Evolutionary conservation across 345 rosid species (phyloP).

Genomic region (Leavenworthia alabamica): DNA sequence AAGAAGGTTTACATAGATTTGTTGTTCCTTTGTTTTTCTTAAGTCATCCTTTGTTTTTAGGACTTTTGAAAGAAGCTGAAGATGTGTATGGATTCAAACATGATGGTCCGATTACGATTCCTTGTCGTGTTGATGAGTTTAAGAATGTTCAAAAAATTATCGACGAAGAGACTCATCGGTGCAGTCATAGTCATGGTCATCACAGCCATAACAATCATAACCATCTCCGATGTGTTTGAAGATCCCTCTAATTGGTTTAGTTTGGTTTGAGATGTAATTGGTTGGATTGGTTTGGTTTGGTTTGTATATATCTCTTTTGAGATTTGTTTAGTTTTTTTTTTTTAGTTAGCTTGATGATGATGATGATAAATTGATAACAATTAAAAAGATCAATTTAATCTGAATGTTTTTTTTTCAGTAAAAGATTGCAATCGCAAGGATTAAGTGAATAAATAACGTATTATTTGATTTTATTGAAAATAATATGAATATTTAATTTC

Average conservation of each 20-base stretch:
- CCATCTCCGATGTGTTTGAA: conserved; percentile 22
- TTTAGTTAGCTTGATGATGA: conserved; percentile 8
- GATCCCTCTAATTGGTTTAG: background rate
- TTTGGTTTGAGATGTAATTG: conserved; percentile 15
- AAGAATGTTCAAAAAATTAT: conserved; percentile 60
- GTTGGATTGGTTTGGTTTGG: conserved; percentile 21
- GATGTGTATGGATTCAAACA: conserved; percentile 77
- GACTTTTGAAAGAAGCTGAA: conserved; percentile 64
- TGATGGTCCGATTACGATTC: conserved; percentile 70
- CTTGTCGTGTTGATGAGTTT: conserved; percentile 76
- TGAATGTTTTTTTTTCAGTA: background rate
- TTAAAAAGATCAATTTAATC: conserved; percentile 20
- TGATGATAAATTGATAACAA: conserved; percentile 14
- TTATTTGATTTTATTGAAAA: conserved; percentile 2
- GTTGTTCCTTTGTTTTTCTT: conserved; percentile 70
- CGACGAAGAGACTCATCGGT: conserved; percentile 49
- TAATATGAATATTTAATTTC: conserved; percentile 16
- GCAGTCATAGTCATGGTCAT: conserved; percentile 31
- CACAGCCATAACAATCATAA: conserved; percentile 22
- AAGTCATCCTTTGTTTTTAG: conserved; percentile 68
- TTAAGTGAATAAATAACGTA: conserved; percentile 6
- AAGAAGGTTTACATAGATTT: conserved; percentile 57
- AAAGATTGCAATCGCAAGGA: conserved; percentile 16
- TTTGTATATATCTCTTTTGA: no score
- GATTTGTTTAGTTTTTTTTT: conserved; percentile 11